A percentile compares a stretch with the other conserved stretches of the same genome.
Evolutionary conservation across 345 rosid genomes (phyloP).

Genomic region (Eucalyptus shirleyi): DNA sequence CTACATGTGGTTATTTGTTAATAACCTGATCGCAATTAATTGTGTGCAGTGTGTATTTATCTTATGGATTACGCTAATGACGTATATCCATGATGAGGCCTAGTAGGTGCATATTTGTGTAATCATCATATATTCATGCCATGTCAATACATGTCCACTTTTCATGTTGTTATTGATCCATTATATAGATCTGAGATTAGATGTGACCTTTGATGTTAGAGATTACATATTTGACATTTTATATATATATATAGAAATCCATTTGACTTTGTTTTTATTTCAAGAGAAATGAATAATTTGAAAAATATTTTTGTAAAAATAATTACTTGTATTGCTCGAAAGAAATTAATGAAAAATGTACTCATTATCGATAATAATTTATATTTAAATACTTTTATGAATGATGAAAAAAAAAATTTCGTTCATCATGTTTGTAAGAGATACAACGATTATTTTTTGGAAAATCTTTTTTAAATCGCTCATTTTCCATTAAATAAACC

Average conservation of each 20-base stretch:
- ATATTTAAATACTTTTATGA: background rate
- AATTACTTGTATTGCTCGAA: accelerated
- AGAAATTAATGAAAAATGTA: background rate
- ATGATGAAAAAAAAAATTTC: too few relatives aligned
- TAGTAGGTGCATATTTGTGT: background rate
- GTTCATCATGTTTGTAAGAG: background rate
- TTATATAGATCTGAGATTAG: background rate
- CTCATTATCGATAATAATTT: background rate
- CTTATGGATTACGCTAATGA: background rate
- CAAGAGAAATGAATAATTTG: accelerated
- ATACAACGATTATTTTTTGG: background rate
- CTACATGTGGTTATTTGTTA: too few relatives aligned
- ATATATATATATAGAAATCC: background rate
- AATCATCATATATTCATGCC: background rate
- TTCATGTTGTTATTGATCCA: background rate
- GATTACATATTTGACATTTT: background rate
- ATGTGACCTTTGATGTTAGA: background rate
- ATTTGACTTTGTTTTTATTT: background rate
- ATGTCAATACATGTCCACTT: background rate
- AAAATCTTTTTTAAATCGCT: background rate
- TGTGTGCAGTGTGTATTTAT: background rate
- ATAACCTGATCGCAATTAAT: too few relatives aligned
- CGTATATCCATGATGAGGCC: background rate
- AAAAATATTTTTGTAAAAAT: background rate
- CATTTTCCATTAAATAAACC: background rate